Evolutionary conservation across 2,329 filamentous ascomycete species (phyloP), one percentile per base, ranked within the genome.

Genomic region (Exophiala xenobiotica): DNA sequence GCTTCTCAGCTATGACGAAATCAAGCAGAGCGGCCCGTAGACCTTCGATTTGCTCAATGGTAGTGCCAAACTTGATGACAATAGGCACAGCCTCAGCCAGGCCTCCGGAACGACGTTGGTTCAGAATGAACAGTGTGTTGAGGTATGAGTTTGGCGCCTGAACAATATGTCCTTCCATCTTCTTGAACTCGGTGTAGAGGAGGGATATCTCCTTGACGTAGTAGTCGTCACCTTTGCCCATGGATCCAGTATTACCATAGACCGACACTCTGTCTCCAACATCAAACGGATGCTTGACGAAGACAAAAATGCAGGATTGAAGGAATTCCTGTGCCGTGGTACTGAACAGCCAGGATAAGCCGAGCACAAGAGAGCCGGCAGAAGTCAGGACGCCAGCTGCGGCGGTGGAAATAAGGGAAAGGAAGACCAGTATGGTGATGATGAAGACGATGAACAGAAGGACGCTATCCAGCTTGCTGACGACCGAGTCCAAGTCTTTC

Each of bases 241-340:
- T 68, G n/a, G 84, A 79, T 54, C 92, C 92, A 0, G 90, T 90
- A 63, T 90, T 95, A 47, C 91, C 91, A 64, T 96, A 96, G 16
- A 97, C 82, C 1, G 87, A 89, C 5, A 97, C 89, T 63, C 92
- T 85, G 67, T 97, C 92, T 47, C 92, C 92, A 3, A 96, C 91
- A 68, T 97, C 92, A 63, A 96, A 97, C 0, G 92, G 92, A 67
- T 97, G 92, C 74, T 96, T 96, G 71, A 96, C 86, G 63, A 96
- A 96, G 60, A 96, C 91, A 66, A 96, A 96, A 61, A 96, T 88
- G 65, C 92, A 83, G 7, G 90, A 96, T 71, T 96, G 90, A 2
- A 96, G 76, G 61, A 97, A 96, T 65, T 97, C 92, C 65, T 96
- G 90, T 0, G 92, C 92, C 0, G 92, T 96, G 0, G 88, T 87